phyloP scores from a whole-genome alignment of 176 grass and related monocot genomes.

The Coix lacrymajobi region DNA sequence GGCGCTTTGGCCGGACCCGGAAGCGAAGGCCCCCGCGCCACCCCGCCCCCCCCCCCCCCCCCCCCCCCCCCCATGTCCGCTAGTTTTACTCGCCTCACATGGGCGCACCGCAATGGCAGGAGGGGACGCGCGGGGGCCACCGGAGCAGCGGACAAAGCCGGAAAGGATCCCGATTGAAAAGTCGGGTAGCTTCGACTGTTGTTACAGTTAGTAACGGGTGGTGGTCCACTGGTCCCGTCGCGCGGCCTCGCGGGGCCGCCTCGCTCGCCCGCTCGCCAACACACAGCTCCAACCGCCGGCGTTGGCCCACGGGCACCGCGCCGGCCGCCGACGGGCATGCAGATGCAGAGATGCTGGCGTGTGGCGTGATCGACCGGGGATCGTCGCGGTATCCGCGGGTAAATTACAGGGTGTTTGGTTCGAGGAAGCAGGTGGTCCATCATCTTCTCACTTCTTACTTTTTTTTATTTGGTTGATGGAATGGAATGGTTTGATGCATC shows the following conservation, averaged over 20 bases:
- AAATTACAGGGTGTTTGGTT: too few species aligned
- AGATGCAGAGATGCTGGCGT: background rate
- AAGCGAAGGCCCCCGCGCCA: too few species aligned
- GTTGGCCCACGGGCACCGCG: background rate
- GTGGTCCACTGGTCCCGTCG: background rate
- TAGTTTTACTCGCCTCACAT: constrained; percentile 48
- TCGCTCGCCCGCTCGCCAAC: background rate
- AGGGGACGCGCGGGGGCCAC: background rate
- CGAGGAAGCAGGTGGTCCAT: too few species aligned
- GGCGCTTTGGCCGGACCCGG: background rate
- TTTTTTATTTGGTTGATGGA: too few species aligned
- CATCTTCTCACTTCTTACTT: too few species aligned
- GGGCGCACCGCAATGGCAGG: constrained; percentile 8
- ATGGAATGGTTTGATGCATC: too few species aligned
- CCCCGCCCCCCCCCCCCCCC: background rate
- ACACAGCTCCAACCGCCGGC: constrained; percentile 16
- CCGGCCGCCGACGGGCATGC: background rate
- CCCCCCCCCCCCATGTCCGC: constrained; percentile 1
- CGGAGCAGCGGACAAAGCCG: background rate
- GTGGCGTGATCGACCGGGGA: background rate
- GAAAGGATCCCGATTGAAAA: background rate
- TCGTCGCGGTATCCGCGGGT: background rate
- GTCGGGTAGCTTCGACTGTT: constrained; percentile 17
- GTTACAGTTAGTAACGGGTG: constrained; percentile 18
- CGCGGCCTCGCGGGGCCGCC: background rate